Base-by-base conservation (phyloP, 176 grass and related monocot genomes). In the Aegilops tauschii region DNA sequence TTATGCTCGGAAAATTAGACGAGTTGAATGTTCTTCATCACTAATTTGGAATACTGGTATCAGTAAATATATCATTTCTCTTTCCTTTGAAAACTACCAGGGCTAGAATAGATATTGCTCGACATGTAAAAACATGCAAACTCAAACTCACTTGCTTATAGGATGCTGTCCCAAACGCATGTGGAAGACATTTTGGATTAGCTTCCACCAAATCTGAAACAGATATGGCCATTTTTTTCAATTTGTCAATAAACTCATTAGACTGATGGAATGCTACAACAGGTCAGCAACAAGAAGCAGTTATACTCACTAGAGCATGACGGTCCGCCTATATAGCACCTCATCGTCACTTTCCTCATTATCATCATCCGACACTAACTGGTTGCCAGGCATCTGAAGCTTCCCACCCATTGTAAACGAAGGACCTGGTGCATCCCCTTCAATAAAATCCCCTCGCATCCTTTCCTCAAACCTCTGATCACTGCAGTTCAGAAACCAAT, bases 401-500 rank as follows among this genome's bases (percentile, higher is more conserved):
- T 95, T 98, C 68, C 96, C 96, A 25, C 96, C 96, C 90, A 96
- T 96, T 6, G 85, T 70, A 86, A 98, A 98, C 1, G 28, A 98
- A 87, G 96, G 96, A 21, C 96, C 96, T 30, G 54, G 78, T 17
- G 82, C 84, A 77, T 98, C 96, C 9, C 88, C 86, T 88, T 98
- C 93, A 29, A 95, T 98, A 65, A 94, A 98, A 87, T 94, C 88
- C 5, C 96, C 96, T 68, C 66, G 54, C 92, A 98, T 91, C 58
- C 96, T 92, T 81, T 98, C 96, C 78, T 94, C 92, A 73, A 98
- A 98, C 66, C 86, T 92, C 84, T 90, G 90, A 83, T 98, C 96
- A 10, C 96, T 98, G 79, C 96, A 98, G 73, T 98, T 98, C 75
- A 98, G 82, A 58, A 98, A 92, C 96, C 96, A 98, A 88, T 98